These are phyloP conservation scores for Crucibulum laeve DNA, from an alignment of 768 basidiomycete species.

Conservation along the genomic window DNA sequence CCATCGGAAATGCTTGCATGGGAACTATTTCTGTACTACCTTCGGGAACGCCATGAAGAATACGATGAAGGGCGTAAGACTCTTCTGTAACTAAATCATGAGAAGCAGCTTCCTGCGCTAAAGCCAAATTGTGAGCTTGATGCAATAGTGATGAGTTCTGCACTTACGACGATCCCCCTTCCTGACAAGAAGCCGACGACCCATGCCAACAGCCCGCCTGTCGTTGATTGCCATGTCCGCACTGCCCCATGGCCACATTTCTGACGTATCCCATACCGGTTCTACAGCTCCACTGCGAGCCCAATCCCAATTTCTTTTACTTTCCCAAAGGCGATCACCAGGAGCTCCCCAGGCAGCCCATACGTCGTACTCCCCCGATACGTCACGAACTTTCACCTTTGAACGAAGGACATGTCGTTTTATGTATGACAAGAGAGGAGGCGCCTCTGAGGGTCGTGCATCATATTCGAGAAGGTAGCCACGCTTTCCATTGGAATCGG, in stretches of 20 bases:
- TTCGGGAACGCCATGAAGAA: conserved; percentile 84
- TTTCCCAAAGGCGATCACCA: conserved; percentile 24
- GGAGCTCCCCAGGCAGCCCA: conserved; percentile 78
- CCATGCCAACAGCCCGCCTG: conserved; percentile 75
- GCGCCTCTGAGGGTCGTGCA: conserved; percentile 51
- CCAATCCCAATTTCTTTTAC: conserved; percentile 36
- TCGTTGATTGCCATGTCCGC: conserved; percentile 52
- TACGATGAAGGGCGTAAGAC: conserved; percentile 75
- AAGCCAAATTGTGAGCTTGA: conserved; percentile 4
- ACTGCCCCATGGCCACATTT: conserved; percentile 57
- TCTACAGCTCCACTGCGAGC: conserved; percentile 76
- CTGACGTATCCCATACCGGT: conserved; percentile 56
- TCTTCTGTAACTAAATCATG: conserved; percentile 51
- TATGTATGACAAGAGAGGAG: conserved; percentile 62
- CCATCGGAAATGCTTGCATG: conserved; percentile 84
- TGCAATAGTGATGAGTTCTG: not conserved
- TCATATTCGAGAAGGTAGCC: conserved; percentile 76
- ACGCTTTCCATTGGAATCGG: conserved; percentile 34
- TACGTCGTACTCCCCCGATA: conserved; percentile 72
- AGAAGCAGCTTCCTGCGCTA: conserved; percentile 50
- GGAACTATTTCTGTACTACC: conserved; percentile 73
- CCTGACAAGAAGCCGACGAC: conserved; percentile 61
- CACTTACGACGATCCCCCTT: conserved; percentile 75
- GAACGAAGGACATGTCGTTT: conserved; percentile 86
- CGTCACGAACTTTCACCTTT: conserved; percentile 80